Evolutionary conservation across 2,329 filamentous ascomycete species (phyloP), one percentile per base, ranked within the genome.

Genomic region (Alternaria atra): DNA sequence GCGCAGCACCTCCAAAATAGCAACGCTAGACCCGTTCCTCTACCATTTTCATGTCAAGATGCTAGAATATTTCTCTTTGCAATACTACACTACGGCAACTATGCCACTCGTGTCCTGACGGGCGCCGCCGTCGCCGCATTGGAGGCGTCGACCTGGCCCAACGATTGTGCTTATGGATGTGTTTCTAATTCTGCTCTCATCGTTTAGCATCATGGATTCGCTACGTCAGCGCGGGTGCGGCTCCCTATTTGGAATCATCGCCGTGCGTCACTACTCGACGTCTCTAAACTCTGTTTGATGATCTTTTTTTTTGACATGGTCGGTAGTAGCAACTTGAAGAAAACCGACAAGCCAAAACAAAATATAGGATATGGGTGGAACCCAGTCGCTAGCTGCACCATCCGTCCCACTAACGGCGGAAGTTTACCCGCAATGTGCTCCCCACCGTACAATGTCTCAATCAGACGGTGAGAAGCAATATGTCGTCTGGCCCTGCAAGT

Each of bases 1-100:
- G 76, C 76, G 73, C 73, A 77, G 75, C 71, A 60, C 3, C 55
- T 66, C 70, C 65, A 73, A 73, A 76, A 75, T 77, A 76, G 75
- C 64, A 75, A 67, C 73, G 63, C 70, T 71, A 72, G 25, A 51
- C 61, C 59, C 42, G 53, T 64, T 63, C 61, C 59, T 58, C 67
- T 50, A 61, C 65, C 29, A 53, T 65, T 63, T 64, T 61, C 47
- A 58, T 56, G 43, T 55, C 35, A 60, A 55, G 30, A 60, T 58
- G 59, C 61, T 61, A 57, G 27, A 55, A 55, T 48, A 44, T 64
- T 55, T 64, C 60, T 63, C 52, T 52, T 54, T 56, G 58, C 65
- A 60, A 65, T 66, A 62, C 65, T 68, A 58, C 66, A 55, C 52
- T 50, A 58, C 52, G 54, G 44, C 58, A 37, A 52, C 60, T 58